Evolutionary conservation across 1,284 basidiomycete species (phyloP).

Genomic region (Rhodotorula sp.): DNA sequence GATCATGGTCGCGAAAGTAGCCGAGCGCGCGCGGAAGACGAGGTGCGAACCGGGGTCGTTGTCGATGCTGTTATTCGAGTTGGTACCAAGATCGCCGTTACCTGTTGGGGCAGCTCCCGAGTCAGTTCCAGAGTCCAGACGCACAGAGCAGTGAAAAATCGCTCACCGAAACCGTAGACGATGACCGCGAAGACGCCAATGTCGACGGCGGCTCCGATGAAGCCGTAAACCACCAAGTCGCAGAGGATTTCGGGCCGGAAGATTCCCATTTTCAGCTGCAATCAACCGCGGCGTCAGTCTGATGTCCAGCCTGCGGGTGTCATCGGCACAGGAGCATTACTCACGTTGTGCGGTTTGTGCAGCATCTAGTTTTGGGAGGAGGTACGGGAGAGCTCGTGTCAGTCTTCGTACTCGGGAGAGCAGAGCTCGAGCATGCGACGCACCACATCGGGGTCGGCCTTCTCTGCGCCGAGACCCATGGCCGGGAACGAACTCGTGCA

Average conservation of each 20-base stretch:
- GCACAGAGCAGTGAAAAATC: background rate
- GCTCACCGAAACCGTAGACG: slow-evolving; percentile 52
- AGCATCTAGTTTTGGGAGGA: slow-evolving; percentile 2
- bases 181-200: slow-evolving; percentile 54
- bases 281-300: background rate
- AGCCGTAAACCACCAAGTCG: slow-evolving; percentile 64
- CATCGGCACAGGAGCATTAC: no score
- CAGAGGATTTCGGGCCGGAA: slow-evolving; percentile 52
- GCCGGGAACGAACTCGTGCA: slow-evolving; percentile 50
- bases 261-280: slow-evolving; percentile 46
- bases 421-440: background rate
- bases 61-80: slow-evolving; percentile 47
- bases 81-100: slow-evolving; percentile 21
- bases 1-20: slow-evolving; percentile 46
- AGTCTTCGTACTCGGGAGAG: background rate
- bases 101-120: background rate
- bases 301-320: background rate
- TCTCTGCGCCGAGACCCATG: slow-evolving; percentile 48
- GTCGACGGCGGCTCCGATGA: slow-evolving; percentile 61
- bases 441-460: slow-evolving; percentile 36
- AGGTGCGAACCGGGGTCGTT: slow-evolving; percentile 43
- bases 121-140: background rate
- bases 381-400: no score
- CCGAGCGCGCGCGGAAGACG: slow-evolving; percentile 50
- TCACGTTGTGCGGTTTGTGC: slow-evolving; percentile 42